Evolutionary conservation across 1,139 yeast genomes (phyloP).

Genomic region (Fermentozyma sake): DNA sequence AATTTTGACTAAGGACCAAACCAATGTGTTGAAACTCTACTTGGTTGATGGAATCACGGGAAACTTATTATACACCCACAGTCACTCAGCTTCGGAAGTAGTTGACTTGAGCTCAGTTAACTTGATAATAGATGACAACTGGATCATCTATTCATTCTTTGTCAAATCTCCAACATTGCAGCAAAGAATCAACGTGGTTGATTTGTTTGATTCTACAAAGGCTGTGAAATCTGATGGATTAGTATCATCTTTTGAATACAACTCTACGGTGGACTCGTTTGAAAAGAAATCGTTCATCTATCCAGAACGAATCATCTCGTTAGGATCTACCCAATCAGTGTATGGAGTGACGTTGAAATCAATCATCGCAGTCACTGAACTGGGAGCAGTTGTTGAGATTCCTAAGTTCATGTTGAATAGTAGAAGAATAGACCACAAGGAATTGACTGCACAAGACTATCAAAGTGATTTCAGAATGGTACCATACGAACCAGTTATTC

Average conservation of each 20-base stretch:
- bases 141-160: constrained; percentile 70
- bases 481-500: constrained; percentile 65
- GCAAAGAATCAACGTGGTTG: constrained; percentile 66
- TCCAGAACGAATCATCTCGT: constrained; percentile 50
- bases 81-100: constrained; percentile 37
- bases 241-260: constrained; percentile 29
- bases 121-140: constrained; percentile 73
- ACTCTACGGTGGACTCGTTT: constrained; percentile 24
- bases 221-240: constrained; percentile 5
- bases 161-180: constrained; percentile 44
- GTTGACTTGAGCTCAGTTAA: constrained; percentile 38
- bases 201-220: constrained; percentile 62
- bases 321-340: constrained; percentile 60
- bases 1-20: constrained; percentile 42
- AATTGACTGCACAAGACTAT: constrained; percentile 50
- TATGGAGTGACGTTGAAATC: constrained; percentile 75
- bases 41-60: constrained; percentile 73
- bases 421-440: constrained; percentile 54
- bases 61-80: constrained; percentile 46
- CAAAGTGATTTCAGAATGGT: constrained; percentile 54
- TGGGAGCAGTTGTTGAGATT: constrained; percentile 63
- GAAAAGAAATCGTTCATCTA: constrained; percentile 54
- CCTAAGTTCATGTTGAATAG: constrained; percentile 66
- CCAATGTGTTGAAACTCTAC: constrained; percentile 35
- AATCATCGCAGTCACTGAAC: constrained; percentile 51